Percentiles rank a stretch among this genome's conserved stretches.
Evolutionary conservation across 1,139 yeast genomes (phyloP).

Genomic region (Taiozyma sp.): DNA sequence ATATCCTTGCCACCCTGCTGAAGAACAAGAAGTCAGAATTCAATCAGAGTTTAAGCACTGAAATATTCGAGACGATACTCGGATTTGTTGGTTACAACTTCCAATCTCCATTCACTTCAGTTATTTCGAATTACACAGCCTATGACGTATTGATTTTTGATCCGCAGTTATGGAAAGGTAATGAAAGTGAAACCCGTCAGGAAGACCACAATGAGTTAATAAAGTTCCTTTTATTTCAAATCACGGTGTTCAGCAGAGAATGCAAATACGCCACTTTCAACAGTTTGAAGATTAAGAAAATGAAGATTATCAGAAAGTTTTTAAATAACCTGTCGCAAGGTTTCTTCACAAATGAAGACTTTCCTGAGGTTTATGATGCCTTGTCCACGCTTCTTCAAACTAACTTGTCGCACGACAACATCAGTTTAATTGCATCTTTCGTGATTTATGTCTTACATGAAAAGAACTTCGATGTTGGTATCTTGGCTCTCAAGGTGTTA

Average conservation of each 20-base stretch:
- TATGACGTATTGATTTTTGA: constrained; percentile 43
- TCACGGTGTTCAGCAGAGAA: constrained; percentile 46
- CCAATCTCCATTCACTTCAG: constrained; percentile 36
- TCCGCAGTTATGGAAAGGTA: constrained; percentile 45
- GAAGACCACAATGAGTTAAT: constrained; percentile 37
- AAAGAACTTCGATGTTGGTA: constrained; percentile 17
- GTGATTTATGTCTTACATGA: constrained; percentile 34
- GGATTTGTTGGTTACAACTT: constrained; percentile 42
- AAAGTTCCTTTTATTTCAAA: constrained; percentile 49
- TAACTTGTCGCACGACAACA: constrained; percentile 34
- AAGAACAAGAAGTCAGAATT: constrained; percentile 30
- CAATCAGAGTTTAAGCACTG: constrained; percentile 20
- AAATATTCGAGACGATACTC: constrained; percentile 37
- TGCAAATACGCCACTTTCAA: constrained; percentile 50
- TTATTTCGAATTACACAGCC: constrained; percentile 40
- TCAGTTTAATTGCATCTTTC: constrained; percentile 38
- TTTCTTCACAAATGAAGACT: constrained; percentile 31
- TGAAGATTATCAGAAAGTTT: constrained; percentile 50
- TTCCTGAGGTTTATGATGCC: constrained; percentile 33
- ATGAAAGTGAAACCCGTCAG: constrained; percentile 4
- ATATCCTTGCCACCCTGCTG: constrained; percentile 35
- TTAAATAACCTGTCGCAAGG: constrained; percentile 46
- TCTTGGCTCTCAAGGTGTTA: constrained; percentile 11
- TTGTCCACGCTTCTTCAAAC: constrained; percentile 33
- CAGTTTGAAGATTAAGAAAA: constrained; percentile 41